Base-by-base conservation (phyloP, 2,329 filamentous ascomycete species). In the Westerdykella ornata region DNA sequence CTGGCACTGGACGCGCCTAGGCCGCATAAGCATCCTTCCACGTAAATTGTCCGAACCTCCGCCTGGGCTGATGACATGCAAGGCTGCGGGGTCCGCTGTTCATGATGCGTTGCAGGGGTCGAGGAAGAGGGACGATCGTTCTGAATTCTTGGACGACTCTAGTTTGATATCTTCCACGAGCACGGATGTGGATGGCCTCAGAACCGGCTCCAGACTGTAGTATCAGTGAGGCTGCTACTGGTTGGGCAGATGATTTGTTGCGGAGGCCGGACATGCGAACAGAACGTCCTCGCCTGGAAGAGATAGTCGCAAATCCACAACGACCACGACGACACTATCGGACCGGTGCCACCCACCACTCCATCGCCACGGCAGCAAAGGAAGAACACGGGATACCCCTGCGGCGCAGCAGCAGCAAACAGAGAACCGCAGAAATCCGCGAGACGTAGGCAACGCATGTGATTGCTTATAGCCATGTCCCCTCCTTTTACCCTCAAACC, bases 241-340 rank as follows among this genome's bases (percentile, higher is more conserved):
- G n/a, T n/a, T n/a, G n/a, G n/a, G n/a, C 60, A 1, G 60, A 64
- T 28, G 60, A 64, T 4, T 48, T 65, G 57, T 63, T 3, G 57
- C 56, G 13, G 48, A 49, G 8, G 52, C 53, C 3, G n/a, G n/a
- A 15, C 56, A 52, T 3, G 53, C 49, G 17, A 54, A 48, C 6
- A 55, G 52, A 22, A 60, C 58, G 2, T 57, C 60, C 0, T 58
- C 58, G 9, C 56, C 52, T 17, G 22, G 22, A 26, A 26, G 22
- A 26, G 7, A 26, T 9, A 3, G 7, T 7, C 12, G 22, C 8
- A 26, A 11, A 26, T 26, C 22, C 12, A 11, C 22, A 4, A 26
- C 22, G 12, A 26, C 12, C 8, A 26, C 4, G 22, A 26, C 3
- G 3, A 26, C 7, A 7, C 8, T 26, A 8, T 3, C 12, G 22